These are phyloP conservation scores for Xenosphaeropsis pyriputrescens DNA, from an alignment of 2,329 filamentous ascomycete species.

Conservation along the genomic window DNA sequence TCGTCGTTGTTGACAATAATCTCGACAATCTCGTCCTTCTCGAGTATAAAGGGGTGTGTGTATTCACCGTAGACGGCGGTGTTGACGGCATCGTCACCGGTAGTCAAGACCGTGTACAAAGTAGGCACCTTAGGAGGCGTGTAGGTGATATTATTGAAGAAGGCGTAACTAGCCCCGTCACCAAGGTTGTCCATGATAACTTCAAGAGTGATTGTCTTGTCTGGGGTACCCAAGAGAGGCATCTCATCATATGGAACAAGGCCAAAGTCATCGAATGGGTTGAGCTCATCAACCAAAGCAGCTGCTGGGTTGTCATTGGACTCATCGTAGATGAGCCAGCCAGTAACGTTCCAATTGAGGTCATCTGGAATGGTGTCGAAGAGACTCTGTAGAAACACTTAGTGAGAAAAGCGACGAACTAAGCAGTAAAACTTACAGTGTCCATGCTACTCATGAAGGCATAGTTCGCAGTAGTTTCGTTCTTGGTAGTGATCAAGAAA, in stretches of 20 bases:
- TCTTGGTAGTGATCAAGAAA: slow-evolving; percentile 47
- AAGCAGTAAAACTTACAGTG: slow-evolving; percentile 15
- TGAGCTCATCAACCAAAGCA: slow-evolving; percentile 41
- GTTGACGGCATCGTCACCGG: slow-evolving; percentile 36
- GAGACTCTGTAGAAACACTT: slow-evolving; percentile 53
- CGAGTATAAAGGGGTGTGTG: slow-evolving; percentile 53
- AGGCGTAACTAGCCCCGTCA: slow-evolving; percentile 51
- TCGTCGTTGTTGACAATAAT: slow-evolving; percentile 70
- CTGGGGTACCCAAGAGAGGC: slow-evolving; percentile 42
- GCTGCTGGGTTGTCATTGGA: slow-evolving; percentile 31
- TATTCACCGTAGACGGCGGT: slow-evolving; percentile 49
- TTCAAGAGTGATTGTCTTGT: slow-evolving; percentile 46
- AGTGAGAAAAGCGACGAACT: slow-evolving; percentile 10
- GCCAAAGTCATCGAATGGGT: slow-evolving; percentile 59
- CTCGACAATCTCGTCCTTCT: slow-evolving; percentile 53
- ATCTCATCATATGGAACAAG: slow-evolving; percentile 56
- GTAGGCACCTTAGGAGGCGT: slow-evolving; percentile 49
- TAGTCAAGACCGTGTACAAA: slow-evolving; percentile 48
- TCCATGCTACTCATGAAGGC: slow-evolving; percentile 59
- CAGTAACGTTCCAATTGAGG: slow-evolving; percentile 54
- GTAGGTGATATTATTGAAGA: slow-evolving; percentile 51
- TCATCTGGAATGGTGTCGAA: slow-evolving; percentile 49
- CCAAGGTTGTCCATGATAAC: slow-evolving; percentile 53
- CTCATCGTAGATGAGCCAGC: slow-evolving; percentile 46
- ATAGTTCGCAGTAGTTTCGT: slow-evolving; percentile 46